Base-by-base conservation (phyloP, 139 green algal species). In the Prasinococcaceae sp. region DNA sequence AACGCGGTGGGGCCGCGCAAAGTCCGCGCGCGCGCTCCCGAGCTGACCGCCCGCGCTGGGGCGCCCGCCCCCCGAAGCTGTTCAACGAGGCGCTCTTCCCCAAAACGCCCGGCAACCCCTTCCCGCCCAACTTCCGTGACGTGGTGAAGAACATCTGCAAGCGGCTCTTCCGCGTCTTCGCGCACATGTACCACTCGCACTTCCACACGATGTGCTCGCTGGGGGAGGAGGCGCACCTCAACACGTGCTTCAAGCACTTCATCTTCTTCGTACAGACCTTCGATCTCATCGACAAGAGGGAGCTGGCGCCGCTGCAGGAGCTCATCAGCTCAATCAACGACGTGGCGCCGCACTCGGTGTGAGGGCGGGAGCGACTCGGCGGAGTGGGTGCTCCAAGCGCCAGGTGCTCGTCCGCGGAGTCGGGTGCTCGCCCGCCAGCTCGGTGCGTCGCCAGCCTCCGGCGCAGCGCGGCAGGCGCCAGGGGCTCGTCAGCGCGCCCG, bases 171-270 rank as follows among this genome's bases (percentile, higher is more conserved):
- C 72, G 90, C 2, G 90, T 98, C 6, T 98, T 97, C 58, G 90
- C 82, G 1, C 90, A 98, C 78, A 94, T 98, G 10, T 98, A 98
- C 67, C 90, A 97, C 68, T 88, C 76, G 4, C 90, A 98, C 70
- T 98, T 98, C 75, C 74, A 81, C 61, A 48, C 67, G n/a, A 65
- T 81, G 2, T 56, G 48, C n/a, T 55, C 14, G 14, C 59, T 79
- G 16, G 60, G 63, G 36, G 69, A 65, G 60, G 83, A 96, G 59
- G 81, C 88, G 1, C 90, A 98, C 74, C 69, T 98, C 20, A 98
- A 98, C 78, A 98, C 89, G 12, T 95, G 84, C 73, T 98, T 98
- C 79, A 94, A 94, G 58, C 89, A 97, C 74, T 97, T 97, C 68
- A 90, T 97, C 57, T 81, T 84, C 55, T 97, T 95, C 57, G 12